Evolutionary conservation across 1,284 basidiomycete genomes (phyloP).

Genomic region (Naganishia cerealis): DNA sequence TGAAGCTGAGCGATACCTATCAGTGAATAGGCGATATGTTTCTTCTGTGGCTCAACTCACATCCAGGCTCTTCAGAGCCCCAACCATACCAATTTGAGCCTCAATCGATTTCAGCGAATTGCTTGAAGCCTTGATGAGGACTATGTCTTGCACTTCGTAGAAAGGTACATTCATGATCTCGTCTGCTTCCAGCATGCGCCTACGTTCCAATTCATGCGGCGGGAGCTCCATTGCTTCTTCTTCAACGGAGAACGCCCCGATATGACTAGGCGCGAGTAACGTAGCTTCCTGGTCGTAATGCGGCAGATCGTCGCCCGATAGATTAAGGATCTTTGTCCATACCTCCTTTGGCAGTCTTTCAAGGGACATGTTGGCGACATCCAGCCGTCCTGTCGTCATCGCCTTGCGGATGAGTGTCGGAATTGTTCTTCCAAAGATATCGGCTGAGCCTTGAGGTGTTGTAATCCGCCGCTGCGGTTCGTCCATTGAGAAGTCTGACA

Average conservation of each 20-base stretch:
- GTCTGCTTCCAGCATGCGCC: constrained; percentile 1
- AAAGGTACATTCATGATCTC: constrained; percentile 27
- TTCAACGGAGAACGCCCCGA: neutral
- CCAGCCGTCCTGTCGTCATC: constrained; percentile 38
- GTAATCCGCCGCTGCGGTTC: neutral
- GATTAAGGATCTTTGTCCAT: constrained; percentile 48
- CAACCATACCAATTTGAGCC: constrained; percentile 51
- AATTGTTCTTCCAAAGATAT: constrained; percentile 32
- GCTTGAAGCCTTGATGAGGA: constrained; percentile 41
- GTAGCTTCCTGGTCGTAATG: neutral
- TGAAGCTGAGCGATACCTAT: constrained; percentile 39
- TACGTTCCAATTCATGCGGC: constrained; percentile 11
- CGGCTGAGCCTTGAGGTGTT: neutral
- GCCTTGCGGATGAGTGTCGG: constrained; percentile 27
- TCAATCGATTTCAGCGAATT: constrained; percentile 46
- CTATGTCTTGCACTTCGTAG: constrained; percentile 50
- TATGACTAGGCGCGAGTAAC: neutral
- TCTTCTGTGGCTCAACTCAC: constrained; percentile 39
- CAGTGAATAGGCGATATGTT: neutral
- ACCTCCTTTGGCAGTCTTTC: constrained; percentile 43
- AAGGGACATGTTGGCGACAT: constrained; percentile 45
- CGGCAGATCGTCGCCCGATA: constrained; percentile 42
- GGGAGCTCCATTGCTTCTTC: constrained; percentile 11
- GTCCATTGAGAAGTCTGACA: neutral
- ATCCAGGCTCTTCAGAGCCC: constrained; percentile 48